Evolutionary conservation across 768 basidiomycete genomes (phyloP).

Genomic region (Trametes elegans): DNA sequence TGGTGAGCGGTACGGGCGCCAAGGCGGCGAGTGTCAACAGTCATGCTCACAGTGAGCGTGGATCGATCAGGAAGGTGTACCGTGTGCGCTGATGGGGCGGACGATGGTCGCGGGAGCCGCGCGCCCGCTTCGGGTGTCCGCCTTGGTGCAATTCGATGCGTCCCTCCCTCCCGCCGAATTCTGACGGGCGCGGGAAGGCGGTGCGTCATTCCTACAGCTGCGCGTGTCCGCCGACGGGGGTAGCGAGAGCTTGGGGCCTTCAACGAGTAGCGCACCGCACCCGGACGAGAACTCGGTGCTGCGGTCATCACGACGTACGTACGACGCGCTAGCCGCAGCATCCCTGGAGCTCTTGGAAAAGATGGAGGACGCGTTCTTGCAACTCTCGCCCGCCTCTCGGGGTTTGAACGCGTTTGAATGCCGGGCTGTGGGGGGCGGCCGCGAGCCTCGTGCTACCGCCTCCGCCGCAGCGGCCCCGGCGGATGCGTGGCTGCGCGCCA

Average conservation of each 20-base stretch:
- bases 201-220: no score
- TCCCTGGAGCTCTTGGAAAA: not conserved
- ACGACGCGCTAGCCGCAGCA: not conserved
- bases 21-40: no score
- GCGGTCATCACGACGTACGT: not conserved
- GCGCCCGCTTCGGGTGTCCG: not conserved
- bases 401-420: not conserved
- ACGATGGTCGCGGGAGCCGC: slow-evolving; percentile 6
- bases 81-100: not conserved
- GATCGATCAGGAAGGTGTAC: not conserved
- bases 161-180: no score
- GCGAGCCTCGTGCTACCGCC: slow-evolving; percentile 6
- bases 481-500: not conserved
- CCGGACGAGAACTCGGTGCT: not conserved
- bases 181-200: no score
- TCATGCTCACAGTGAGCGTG: no score
- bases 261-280: not conserved
- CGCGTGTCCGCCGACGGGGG: no score
- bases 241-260: no score
- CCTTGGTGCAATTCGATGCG: not conserved
- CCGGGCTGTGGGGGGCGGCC: not conserved
- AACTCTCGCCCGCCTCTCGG: not conserved
- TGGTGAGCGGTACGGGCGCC: no score
- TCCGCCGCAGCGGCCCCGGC: not conserved
- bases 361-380: not conserved